Percentiles rank a stretch among this genome's conserved stretches.
phyloP scores from a whole-genome alignment of 192 early-diverging fungal species.

The Phycomyces blakesleeanus region DNA sequence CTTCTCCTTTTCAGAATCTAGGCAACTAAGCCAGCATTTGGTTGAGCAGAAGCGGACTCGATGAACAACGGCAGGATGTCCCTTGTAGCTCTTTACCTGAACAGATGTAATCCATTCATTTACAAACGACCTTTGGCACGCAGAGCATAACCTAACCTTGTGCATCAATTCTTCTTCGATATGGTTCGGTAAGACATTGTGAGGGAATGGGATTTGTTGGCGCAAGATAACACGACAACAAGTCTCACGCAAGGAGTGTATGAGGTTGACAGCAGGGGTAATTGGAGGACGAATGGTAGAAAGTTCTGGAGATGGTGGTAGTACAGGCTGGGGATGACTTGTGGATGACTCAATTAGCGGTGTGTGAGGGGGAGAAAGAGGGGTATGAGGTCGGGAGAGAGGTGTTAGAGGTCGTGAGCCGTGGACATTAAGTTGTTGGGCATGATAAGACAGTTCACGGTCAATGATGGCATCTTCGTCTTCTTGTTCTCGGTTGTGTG shows the following conservation, averaged over 20 bases:
- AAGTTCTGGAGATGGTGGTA: no score
- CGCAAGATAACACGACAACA: conserved; percentile 35
- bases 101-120: conserved; percentile 55
- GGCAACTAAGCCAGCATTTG: conserved; percentile 35
- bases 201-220: conserved; percentile 24
- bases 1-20: background rate
- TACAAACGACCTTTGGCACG: conserved; percentile 37
- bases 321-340: no score
- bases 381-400: background rate
- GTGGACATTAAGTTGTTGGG: conserved; percentile 27
- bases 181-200: conserved; percentile 28
- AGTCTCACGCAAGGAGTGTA: conserved; percentile 43
- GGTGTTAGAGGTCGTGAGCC: conserved; percentile 17
- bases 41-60: conserved; percentile 48
- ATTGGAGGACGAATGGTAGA: no score
- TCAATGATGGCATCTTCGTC: conserved; percentile 35
- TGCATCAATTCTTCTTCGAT: conserved; percentile 13
- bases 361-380: background rate
- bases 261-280: conserved; percentile 19
- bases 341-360: no score
- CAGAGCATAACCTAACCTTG: conserved; percentile 14
- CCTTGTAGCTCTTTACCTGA: conserved; percentile 46
- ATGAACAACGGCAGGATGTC: conserved; percentile 49
- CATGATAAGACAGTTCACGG: conserved; percentile 29
- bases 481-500: background rate